phyloP scores from a whole-genome alignment of 768 basidiomycete species.

The Clathrus columnatus region DNA sequence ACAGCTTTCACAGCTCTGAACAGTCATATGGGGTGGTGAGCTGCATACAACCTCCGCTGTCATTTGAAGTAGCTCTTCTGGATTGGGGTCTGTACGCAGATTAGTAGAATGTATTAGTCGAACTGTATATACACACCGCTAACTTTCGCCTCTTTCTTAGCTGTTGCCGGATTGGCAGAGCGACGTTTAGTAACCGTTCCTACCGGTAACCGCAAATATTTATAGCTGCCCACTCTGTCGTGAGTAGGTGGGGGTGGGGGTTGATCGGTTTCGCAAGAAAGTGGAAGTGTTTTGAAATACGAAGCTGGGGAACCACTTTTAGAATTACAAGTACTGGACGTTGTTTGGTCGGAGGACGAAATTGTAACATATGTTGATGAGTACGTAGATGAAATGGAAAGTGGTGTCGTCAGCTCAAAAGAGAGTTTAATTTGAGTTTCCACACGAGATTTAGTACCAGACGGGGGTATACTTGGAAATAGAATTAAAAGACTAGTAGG shows the following conservation, averaged over 20 bases:
- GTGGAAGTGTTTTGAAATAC: background rate
- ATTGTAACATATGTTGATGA: background rate
- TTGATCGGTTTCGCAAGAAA: constrained; percentile 26
- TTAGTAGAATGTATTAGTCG: background rate
- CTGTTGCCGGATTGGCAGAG: constrained; percentile 34
- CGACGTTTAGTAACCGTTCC: constrained; percentile 80
- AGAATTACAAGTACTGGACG: constrained; percentile 6
- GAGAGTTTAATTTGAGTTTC: constrained; percentile 89
- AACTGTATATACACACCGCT: constrained; percentile 17
- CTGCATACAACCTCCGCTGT: constrained; percentile 72
- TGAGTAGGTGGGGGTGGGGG: constrained; percentile 40
- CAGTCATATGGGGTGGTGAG: constrained; percentile 65
- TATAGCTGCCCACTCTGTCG: constrained; percentile 83
- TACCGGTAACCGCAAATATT: constrained; percentile 72
- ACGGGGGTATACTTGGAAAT: constrained; percentile 73
- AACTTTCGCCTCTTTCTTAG: constrained; percentile 78
- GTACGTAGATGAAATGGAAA: constrained; percentile 16
- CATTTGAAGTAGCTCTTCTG: constrained; percentile 64
- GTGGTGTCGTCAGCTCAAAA: constrained; percentile 67
- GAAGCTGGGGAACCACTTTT: background rate
- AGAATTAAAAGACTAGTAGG: constrained; percentile 66
- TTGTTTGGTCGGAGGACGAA: constrained; percentile 4
- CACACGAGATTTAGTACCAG: constrained; percentile 86
- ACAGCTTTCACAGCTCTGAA: constrained; percentile 81
- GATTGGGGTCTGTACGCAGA: constrained; percentile 44